Conservation (phyloP, 305 asterid species). For the Fraxinus xanthoxyloides region DNA sequence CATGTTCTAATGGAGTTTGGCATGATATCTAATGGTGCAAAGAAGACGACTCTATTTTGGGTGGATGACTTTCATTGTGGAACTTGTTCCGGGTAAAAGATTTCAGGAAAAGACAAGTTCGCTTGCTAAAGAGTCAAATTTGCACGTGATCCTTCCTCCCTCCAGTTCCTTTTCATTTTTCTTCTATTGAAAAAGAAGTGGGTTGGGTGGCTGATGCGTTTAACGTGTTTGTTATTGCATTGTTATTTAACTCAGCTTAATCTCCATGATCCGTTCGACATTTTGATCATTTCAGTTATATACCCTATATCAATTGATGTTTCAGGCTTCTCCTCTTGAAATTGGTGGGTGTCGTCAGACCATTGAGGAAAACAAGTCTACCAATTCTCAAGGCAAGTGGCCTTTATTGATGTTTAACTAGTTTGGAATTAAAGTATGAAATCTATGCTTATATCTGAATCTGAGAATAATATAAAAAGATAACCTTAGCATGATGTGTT, state of each 20-base stretch:
- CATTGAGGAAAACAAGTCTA: conserved; percentile 66
- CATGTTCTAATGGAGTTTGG: background rate
- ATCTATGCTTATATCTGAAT: background rate
- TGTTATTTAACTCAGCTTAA: background rate
- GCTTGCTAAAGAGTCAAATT: background rate
- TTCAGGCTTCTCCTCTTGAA: conserved; percentile 67
- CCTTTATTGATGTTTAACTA: background rate
- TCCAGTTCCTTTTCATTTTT: background rate
- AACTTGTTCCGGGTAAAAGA: background rate
- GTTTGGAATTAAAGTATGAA: background rate
- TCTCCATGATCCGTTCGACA: background rate
- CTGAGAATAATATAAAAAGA: background rate
- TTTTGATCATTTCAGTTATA: background rate
- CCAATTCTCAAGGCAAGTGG: conserved; percentile 59
- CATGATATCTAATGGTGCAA: background rate
- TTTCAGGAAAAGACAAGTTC: background rate
- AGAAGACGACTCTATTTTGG: background rate
- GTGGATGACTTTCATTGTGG: background rate
- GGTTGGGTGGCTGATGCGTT: background rate
- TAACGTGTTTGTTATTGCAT: background rate
- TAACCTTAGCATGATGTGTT: background rate
- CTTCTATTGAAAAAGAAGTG: background rate
- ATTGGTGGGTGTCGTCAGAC: conserved; percentile 69
- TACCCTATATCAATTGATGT: conserved; percentile 8
- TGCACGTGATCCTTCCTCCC: background rate